Conservation (phyloP, 108 stramenopile genomes). For the Asterionellopsis glacialis region DNA sequence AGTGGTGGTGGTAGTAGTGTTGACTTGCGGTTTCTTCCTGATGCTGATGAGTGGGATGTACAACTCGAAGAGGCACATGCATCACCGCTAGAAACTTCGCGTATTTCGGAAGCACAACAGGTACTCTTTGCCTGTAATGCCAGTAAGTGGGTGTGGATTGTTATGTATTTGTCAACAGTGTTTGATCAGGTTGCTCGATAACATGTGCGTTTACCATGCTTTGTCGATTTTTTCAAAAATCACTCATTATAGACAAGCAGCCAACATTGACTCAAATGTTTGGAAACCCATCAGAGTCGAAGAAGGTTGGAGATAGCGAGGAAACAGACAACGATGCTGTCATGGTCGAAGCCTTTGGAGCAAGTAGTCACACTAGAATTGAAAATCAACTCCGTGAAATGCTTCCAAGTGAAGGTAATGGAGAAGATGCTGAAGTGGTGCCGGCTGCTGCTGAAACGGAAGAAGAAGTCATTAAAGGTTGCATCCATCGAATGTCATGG, state of each 20-base stretch:
- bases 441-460: background rate
- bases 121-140: background rate
- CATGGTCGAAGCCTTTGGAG: background rate
- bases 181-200: background rate
- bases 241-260: slow-evolving; percentile 8
- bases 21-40: slow-evolving; percentile 28
- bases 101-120: slow-evolving; percentile 9
- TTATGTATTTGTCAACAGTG: background rate
- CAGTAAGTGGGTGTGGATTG: background rate
- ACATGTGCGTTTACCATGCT: background rate
- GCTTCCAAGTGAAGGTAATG: background rate
- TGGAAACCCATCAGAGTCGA: slow-evolving; percentile 2
- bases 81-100: background rate
- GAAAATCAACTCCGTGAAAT: too few species aligned
- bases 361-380: too few species aligned
- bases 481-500: background rate
- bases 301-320: background rate
- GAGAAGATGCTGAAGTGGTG: background rate
- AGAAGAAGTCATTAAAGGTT: background rate
- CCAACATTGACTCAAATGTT: slow-evolving; percentile 31
- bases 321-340: background rate
- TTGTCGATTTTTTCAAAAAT: background rate
- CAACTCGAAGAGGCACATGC: slow-evolving; percentile 9
- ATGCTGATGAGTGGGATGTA: slow-evolving; percentile 20
- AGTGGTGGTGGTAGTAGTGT: background rate